Evolutionary conservation across 2,329 filamentous ascomycete genomes (phyloP).

Genomic region (Epichloe uncinata): DNA sequence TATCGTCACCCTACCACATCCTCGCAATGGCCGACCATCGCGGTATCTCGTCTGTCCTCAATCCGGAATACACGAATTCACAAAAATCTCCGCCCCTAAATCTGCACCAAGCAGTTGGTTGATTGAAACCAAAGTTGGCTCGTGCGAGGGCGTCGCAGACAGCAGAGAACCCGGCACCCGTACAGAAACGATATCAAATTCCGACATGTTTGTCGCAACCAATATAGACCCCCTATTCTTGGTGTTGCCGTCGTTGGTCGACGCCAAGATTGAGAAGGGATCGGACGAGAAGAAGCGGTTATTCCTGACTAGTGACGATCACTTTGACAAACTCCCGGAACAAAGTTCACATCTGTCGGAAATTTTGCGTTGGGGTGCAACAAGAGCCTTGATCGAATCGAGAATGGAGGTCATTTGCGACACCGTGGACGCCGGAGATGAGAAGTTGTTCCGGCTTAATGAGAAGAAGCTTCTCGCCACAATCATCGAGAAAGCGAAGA

Average conservation of each 20-base stretch:
- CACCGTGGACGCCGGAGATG: slow-evolving; percentile 67
- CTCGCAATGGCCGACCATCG: slow-evolving; percentile 38
- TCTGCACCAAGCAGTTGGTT: slow-evolving; percentile 49
- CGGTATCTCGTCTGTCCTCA: slow-evolving; percentile 51
- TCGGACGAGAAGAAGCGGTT: slow-evolving; percentile 41
- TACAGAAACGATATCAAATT: slow-evolving; percentile 41
- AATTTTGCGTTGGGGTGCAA: slow-evolving; percentile 36
- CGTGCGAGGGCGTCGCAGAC: slow-evolving; percentile 9
- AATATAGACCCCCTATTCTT: slow-evolving; percentile 72
- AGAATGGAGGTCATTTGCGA: slow-evolving; percentile 66
- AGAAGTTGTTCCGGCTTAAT: slow-evolving; percentile 72
- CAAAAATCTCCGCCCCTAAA: slow-evolving; percentile 38
- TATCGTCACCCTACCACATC: slow-evolving; percentile 47
- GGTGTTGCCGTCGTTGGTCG: slow-evolving; percentile 55
- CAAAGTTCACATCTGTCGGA: slow-evolving; percentile 44
- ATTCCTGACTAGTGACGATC: slow-evolving; percentile 58
- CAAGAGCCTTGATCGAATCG: slow-evolving; percentile 41
- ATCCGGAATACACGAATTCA: slow-evolving; percentile 53
- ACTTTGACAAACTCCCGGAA: slow-evolving; percentile 49
- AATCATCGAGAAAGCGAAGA: slow-evolving; percentile 57
- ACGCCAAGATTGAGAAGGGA: slow-evolving; percentile 25
- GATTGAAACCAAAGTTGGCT: slow-evolving; percentile 25
- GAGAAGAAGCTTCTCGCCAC: slow-evolving; percentile 54
- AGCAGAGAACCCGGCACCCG: slow-evolving; percentile 9
- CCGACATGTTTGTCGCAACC: slow-evolving; percentile 74